Percentiles rank a stretch among this genome's conserved stretches.
Conservation (phyloP, 306 rosid genomes). For the Mimosa bimucronata region DNA sequence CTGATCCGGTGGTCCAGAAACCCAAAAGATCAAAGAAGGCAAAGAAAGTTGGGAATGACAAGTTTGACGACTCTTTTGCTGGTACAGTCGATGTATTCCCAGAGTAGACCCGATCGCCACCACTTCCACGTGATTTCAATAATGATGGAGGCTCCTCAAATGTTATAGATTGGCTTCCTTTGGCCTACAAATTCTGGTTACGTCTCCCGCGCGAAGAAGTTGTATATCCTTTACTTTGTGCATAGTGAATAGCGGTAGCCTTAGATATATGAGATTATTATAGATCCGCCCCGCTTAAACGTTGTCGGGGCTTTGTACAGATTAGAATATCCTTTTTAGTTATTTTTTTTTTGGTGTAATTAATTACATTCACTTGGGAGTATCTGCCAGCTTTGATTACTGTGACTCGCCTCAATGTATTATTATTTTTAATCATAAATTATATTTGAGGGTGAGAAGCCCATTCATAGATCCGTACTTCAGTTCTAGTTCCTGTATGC, state of each 20-base stretch:
- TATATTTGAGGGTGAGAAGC: neutral
- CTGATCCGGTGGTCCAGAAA: conserved; percentile 53
- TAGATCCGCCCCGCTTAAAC: conserved; percentile 19
- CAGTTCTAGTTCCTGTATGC: neutral
- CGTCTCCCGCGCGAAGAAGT: conserved; percentile 7
- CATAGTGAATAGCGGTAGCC: conserved; percentile 22
- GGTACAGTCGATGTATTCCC: conserved; percentile 35
- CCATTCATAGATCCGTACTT: too few species aligned
- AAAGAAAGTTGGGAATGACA: conserved; percentile 70
- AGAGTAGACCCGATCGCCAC: conserved; percentile 51
- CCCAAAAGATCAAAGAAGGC: conserved; percentile 74
- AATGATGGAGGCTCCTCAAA: conserved; percentile 27
- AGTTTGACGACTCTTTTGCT: conserved; percentile 58
- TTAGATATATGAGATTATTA: conserved; percentile 1
- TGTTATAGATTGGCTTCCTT: neutral
- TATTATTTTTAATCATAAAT: too few species aligned
- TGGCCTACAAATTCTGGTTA: neutral
- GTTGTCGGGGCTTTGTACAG: conserved; percentile 9
- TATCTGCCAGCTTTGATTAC: neutral
- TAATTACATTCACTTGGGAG: conserved; percentile 20
- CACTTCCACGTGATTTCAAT: conserved; percentile 31
- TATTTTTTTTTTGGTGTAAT: conserved; percentile 1
- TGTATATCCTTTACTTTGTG: conserved; percentile 31
- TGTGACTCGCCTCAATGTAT: too few species aligned
- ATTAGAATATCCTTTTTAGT: conserved; percentile 8